A percentile compares a stretch with the other conserved stretches of the same genome.
These are phyloP conservation scores for Glonium stellatum DNA, from an alignment of 495 filamentous ascomycete genomes.

Conservation along the genomic window DNA sequence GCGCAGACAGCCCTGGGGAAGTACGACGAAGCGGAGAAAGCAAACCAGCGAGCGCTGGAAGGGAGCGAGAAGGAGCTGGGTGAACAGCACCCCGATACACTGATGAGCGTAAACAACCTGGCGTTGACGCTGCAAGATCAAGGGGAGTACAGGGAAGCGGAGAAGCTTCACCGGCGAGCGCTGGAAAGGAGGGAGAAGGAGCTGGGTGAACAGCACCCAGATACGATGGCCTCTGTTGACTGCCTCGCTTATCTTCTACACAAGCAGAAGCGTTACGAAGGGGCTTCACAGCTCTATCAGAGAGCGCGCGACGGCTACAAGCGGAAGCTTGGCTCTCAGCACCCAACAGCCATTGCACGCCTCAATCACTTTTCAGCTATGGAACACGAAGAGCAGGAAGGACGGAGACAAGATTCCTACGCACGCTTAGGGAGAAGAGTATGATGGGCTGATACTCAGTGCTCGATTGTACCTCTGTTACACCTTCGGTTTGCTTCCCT, in stretches of 20 bases:
- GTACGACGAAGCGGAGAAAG: background rate
- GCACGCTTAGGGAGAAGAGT: no score
- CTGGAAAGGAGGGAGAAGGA: slow-evolving; percentile 18
- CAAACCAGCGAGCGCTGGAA: slow-evolving; percentile 8
- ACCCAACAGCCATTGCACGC: no score
- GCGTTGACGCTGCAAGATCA: background rate
- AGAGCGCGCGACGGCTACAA: no score
- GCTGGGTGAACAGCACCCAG: slow-evolving; percentile 18
- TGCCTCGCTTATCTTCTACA: background rate
- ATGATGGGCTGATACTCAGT: no score
- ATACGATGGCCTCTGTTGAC: slow-evolving; percentile 3
- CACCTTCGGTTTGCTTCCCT: no score
- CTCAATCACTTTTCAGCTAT: no score
- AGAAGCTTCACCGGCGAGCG: background rate
- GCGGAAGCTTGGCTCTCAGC: no score
- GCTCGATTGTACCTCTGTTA: no score
- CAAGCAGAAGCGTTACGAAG: slow-evolving; percentile 11
- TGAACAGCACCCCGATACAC: slow-evolving; percentile 14
- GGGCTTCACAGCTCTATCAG: slow-evolving; percentile 13
- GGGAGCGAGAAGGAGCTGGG: slow-evolving; percentile 16
- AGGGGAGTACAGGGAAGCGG: background rate
- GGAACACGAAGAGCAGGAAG: no score
- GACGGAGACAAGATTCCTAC: no score
- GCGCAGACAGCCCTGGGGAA: background rate
- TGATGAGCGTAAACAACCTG: slow-evolving; percentile 1